Evolutionary conservation across 768 basidiomycete species (phyloP).

Genomic region (Collybia nuda): DNA sequence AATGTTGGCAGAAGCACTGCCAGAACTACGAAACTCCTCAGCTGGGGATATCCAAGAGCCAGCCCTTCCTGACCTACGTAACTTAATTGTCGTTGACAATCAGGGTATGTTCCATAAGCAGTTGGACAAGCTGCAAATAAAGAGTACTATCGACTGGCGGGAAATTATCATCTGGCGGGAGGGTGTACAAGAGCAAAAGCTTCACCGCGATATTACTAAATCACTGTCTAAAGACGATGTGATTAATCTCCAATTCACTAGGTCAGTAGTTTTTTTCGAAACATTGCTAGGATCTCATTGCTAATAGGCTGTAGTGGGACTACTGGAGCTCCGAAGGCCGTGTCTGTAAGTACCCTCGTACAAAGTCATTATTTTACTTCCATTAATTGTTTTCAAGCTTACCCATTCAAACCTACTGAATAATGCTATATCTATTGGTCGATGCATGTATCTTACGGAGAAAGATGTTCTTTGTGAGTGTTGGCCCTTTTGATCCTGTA

Average conservation of each 20-base stretch:
- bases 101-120: constrained; percentile 33
- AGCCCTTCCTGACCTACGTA: constrained; percentile 58
- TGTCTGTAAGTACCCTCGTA: constrained; percentile 52
- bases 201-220: constrained; percentile 40
- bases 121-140: constrained; percentile 41
- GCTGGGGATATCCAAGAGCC: constrained; percentile 60
- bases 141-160: constrained; percentile 65
- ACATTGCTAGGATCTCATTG: neutral
- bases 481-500: neutral
- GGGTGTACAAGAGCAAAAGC: constrained; percentile 38
- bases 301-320: constrained; percentile 55
- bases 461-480: constrained; percentile 68
- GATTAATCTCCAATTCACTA: constrained; percentile 85
- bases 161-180: constrained; percentile 73
- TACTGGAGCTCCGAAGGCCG: constrained; percentile 80
- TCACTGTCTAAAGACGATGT: constrained; percentile 62
- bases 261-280: constrained; percentile 36
- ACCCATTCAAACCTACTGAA: constrained; percentile 81
- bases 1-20: constrained; percentile 57
- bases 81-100: constrained; percentile 70
- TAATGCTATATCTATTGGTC: constrained; percentile 69
- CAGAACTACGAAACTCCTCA: constrained; percentile 45
- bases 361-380: neutral
- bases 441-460: constrained; percentile 66
- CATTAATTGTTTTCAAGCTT: constrained; percentile 40